A percentile compares a stretch with the other conserved stretches of the same genome.
phyloP scores from a whole-genome alignment of 148 eudicot species.

The Camellia japonica region DNA sequence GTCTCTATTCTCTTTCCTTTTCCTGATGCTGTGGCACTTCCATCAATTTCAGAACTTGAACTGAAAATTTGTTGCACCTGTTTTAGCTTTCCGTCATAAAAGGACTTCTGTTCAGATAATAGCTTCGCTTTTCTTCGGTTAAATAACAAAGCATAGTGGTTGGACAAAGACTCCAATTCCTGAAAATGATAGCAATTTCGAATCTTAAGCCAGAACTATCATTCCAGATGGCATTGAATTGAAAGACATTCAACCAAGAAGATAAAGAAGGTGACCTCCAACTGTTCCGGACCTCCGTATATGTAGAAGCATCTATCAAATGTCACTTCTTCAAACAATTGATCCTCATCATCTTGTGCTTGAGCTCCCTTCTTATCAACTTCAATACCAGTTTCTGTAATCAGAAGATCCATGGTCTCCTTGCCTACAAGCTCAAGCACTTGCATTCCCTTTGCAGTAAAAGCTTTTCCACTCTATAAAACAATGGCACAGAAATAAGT shows the following conservation, averaged over 20 bases:
- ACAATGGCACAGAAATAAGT: conserved; percentile 11
- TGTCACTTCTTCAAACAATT: no score
- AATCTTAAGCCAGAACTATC: background rate
- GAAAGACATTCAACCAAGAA: background rate
- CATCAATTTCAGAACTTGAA: conserved; percentile 60
- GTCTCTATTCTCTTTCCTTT: conserved; percentile 86
- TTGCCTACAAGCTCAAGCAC: no score
- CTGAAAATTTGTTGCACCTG: conserved; percentile 83
- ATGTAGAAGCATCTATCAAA: no score
- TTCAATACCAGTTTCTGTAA: no score
- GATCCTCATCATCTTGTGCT: no score
- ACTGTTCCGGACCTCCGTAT: no score
- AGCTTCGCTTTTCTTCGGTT: conserved; percentile 84
- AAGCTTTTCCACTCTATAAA: conserved; percentile 58
- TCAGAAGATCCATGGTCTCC: no score
- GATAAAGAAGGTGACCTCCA: background rate
- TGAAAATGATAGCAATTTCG: conserved; percentile 18
- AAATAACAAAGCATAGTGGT: conserved; percentile 75
- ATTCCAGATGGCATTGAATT: background rate
- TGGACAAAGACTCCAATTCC: conserved; percentile 96
- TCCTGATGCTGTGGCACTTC: conserved; percentile 37
- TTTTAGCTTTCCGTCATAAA: conserved; percentile 76
- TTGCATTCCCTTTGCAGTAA: no score
- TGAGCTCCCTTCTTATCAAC: no score
- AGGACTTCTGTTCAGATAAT: conserved; percentile 67